These are phyloP conservation scores for Trichophyton verrucosum DNA, from an alignment of 2,329 filamentous ascomycete genomes.

Conservation along the genomic window DNA sequence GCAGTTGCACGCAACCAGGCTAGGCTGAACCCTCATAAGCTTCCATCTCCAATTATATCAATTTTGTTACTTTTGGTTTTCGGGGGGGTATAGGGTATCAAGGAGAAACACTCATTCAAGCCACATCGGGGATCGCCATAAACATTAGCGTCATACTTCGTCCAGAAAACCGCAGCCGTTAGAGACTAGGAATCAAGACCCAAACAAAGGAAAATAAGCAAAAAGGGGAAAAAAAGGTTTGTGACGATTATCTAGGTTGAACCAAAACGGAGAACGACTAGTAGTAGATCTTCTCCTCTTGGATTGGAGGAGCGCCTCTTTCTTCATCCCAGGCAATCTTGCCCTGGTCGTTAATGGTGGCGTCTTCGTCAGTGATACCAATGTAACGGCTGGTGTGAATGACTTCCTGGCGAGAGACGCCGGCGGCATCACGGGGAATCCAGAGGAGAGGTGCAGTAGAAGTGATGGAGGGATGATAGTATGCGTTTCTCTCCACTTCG, in stretches of 20 bases:
- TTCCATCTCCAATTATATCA: not conserved
- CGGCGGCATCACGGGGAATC: slow-evolving; percentile 65
- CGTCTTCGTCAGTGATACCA: slow-evolving; percentile 69
- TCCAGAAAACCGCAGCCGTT: not conserved
- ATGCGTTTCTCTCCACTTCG: slow-evolving; percentile 54
- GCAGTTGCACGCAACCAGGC: not conserved
- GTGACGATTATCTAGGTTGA: not conserved
- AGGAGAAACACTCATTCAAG: not conserved
- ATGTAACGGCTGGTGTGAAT: slow-evolving; percentile 58
- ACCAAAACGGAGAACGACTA: slow-evolving; percentile 18
- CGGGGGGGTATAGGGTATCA: slow-evolving; percentile 2
- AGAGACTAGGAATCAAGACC: not conserved
- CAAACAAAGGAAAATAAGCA: not conserved
- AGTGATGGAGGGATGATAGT: slow-evolving; percentile 58
- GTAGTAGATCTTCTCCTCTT: slow-evolving; percentile 44
- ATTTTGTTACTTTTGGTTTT: not conserved
- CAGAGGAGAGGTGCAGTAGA: slow-evolving; percentile 58
- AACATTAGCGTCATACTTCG: not conserved
- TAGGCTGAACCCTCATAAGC: not conserved
- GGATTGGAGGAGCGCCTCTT: slow-evolving; percentile 47
- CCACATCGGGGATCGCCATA: not conserved
- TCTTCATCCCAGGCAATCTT: slow-evolving; percentile 48
- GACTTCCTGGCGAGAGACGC: slow-evolving; percentile 66
- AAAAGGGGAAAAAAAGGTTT: too few relatives aligned
- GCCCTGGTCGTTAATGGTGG: slow-evolving; percentile 58